Evolutionary conservation across 2,329 filamentous ascomycete genomes (phyloP), one percentile per base, ranked within the genome.

Genomic region (Aspergillus neoniger): DNA sequence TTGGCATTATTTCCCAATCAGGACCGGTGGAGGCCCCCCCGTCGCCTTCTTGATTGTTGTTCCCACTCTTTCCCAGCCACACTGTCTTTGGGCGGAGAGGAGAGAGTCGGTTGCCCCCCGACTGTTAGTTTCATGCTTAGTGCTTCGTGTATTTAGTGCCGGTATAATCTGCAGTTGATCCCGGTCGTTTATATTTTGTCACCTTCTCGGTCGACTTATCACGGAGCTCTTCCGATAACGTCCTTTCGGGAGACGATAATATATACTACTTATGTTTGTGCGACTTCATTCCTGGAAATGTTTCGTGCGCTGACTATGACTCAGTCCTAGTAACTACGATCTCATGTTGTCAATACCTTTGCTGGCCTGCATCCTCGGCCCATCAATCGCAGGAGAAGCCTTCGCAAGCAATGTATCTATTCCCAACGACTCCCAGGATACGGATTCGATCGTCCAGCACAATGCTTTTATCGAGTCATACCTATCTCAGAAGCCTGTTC

Each of bases 391-490:
- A 15, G 52, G 55, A 38, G 50, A 49, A 23, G 58, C 49, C 36
- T 52, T 47, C 36, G 60, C 61, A 48, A 44, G 25, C 39, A 47
- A 44, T 17, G 19, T 47, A 6, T 55, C 53, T 5, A 55, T 44
- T 3, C 2, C 25, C 39, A 44, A 32, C 23, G 32, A 47, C 39
- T 32, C 61, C 38, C 53, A 55, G 5, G 39, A 50, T 30, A 23
- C 49, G 14, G 55, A 58, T 9, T 21, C 53, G 10, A 55, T 65
- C 7, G 52, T 65, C n/a, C 64, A 60, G 15, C 68, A 59, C 52
- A 65, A 76, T 65, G 67, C 67, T 23, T 69, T 70, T 2, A 67
- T 75, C n/a, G 69, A 72, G 39, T 59, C 67, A 6, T 70, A 68
- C 39, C 65, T 77, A n/a, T 64, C 68, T 14, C 61, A 67, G 39